phyloP scores from a whole-genome alignment of 306 rosid species.

The Gynostemma pentaphyllum region DNA sequence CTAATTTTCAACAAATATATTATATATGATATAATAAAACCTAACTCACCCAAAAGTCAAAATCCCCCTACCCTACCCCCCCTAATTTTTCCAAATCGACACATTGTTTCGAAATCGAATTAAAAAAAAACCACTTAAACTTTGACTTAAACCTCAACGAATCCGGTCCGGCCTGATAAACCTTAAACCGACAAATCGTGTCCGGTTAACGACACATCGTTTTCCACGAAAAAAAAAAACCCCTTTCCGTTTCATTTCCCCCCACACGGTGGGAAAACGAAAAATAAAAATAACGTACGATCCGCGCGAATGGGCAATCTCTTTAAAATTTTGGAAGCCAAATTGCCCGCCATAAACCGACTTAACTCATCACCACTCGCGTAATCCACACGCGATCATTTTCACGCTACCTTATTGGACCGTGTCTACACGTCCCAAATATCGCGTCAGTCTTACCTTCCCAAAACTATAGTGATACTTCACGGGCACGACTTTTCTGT shows the following conservation, averaged over 20 bases:
- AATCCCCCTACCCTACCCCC: no score
- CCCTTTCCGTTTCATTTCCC: neutral
- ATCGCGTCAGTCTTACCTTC: conserved; percentile 19
- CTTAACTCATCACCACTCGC: neutral
- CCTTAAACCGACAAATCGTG: no score
- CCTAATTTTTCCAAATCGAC: no score
- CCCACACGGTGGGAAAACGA: conserved; percentile 7
- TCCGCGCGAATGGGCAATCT: conserved; percentile 9
- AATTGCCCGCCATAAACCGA: conserved; percentile 29
- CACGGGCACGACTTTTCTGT: conserved; percentile 38
- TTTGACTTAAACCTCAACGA: no score
- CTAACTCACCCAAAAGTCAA: no score
- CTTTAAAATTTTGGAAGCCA: conserved; percentile 19
- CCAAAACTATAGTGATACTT: conserved; percentile 28
- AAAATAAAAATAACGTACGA: conserved; percentile 9
- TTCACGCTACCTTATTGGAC: neutral
- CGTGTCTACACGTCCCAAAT: fast-evolving
- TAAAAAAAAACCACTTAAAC: no score
- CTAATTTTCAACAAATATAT: no score
- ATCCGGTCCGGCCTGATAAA: no score
- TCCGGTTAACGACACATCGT: neutral
- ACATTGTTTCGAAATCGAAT: no score
- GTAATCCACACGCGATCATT: neutral
- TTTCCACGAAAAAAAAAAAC: neutral
- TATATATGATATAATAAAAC: no score